Percentiles rank a stretch among this genome's conserved stretches.
Evolutionary conservation across 495 filamentous ascomycete species (phyloP).

Genomic region (Poronia punctata): DNA sequence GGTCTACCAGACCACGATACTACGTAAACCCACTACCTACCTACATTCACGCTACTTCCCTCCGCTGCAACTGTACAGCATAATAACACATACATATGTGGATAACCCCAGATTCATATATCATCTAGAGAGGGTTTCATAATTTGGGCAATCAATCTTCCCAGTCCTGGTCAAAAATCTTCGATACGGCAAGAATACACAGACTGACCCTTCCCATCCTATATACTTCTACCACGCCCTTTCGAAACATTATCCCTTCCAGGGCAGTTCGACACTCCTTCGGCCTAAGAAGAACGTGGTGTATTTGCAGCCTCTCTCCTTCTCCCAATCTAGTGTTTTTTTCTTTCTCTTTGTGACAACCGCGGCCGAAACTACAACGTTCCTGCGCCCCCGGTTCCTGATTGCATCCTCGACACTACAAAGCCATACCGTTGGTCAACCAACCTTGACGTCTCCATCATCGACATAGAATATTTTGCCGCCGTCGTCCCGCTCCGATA

Average conservation of each 20-base stretch:
- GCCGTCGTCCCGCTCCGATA: not conserved
- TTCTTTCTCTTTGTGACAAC: slow-evolving; percentile 6
- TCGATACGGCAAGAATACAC: no score
- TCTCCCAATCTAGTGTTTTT: slow-evolving; percentile 3
- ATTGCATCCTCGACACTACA: no score
- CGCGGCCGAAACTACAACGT: no score
- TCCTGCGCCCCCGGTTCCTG: no score
- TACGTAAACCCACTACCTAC: not conserved
- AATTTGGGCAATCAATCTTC: no score
- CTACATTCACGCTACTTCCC: not conserved
- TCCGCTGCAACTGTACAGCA: not conserved
- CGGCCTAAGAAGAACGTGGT: not conserved
- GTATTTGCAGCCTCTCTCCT: slow-evolving; percentile 6
- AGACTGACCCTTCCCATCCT: no score
- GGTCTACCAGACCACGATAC: not conserved
- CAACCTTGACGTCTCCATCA: not conserved
- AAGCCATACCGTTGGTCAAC: no score
- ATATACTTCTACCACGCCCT: slow-evolving; percentile 9
- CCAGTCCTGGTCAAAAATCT: no score
- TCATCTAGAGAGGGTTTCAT: no score
- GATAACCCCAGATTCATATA: slow-evolving; percentile 16
- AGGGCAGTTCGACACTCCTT: slow-evolving; percentile 1
- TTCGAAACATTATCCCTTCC: slow-evolving; percentile 7
- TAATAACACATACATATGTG: slow-evolving; percentile 9
- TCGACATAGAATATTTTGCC: slow-evolving; percentile 1